Evolutionary conservation across 1,139 yeast genomes (phyloP), one percentile per base, ranked within the genome.

Genomic region (Hyphopichia pseudoburtonii): DNA sequence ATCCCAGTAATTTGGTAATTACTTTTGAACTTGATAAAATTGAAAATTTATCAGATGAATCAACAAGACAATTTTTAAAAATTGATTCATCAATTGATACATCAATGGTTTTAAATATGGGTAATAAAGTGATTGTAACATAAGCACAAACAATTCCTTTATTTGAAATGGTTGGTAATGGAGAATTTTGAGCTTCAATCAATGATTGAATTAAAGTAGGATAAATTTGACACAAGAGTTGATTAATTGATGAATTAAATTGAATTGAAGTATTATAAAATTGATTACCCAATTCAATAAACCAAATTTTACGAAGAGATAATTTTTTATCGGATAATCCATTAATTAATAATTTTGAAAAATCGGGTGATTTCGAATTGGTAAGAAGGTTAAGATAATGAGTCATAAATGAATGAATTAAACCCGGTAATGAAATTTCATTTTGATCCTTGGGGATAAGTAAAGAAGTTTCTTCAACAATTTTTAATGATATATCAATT

Each of bases 361-460:
- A 66, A 10, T 63, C 63, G 2, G 46, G 40, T 22, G 40, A 40
- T 28, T 46, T 39, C 9, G 36, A 37, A 7, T 22, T 18, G 7
- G 7, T 23, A n/a, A 28, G 14, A n/a, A 49, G 33, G 4, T 34
- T 46, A 18, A 67, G 55, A 27, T 71, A 63, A 47, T 75, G 82
- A 18, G 49, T 47, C 34, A 74, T 69, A 43, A 76, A 75, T 0
- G 80, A 68, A n/a, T 62, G 57, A n/a, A 83, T 63, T 43, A 80
- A 65, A 5, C 68, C 63, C 2, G 63, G 45, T 34, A 88, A 66
- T 0, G 87, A 79, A 1, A 49, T 30, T 54, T 92, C 97, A 48
- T 88, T 87, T 37, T 80, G 77, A 52, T 90, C 97, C 51, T 87
- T 89, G 1, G 75, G 48, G 7, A 84, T 67, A 14, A 80, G 61